Conservation (phyloP, 805 yeast genomes). For the Cyberlindnera japonica region DNA sequence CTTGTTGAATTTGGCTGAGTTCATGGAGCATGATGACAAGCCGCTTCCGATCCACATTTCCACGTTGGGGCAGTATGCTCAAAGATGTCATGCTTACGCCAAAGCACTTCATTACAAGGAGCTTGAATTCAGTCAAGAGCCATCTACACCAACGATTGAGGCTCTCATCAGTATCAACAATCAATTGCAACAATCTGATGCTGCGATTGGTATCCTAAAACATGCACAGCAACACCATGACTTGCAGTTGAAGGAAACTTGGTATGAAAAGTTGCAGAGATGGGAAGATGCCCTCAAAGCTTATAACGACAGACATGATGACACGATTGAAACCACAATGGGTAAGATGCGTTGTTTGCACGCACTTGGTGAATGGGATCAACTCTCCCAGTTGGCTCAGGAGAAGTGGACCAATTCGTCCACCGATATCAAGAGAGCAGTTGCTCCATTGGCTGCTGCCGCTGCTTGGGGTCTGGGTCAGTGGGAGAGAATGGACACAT, state of each 20-base stretch:
- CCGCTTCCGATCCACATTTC: slow-evolving; percentile 89
- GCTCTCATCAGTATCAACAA: slow-evolving; percentile 89
- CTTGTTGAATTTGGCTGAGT: slow-evolving; percentile 84
- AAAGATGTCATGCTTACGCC: slow-evolving; percentile 94
- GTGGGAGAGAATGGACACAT: slow-evolving; percentile 95
- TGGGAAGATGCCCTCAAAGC: slow-evolving; percentile 98
- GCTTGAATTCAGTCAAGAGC: slow-evolving; percentile 89
- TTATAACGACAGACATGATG: slow-evolving; percentile 73
- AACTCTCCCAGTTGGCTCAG: slow-evolving; percentile 77
- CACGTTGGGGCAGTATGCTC: slow-evolving; percentile 88
- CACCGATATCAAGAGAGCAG: slow-evolving; percentile 69
- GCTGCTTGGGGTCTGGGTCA: slow-evolving; percentile 98
- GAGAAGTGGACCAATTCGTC: slow-evolving; percentile 79
- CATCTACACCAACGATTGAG: slow-evolving; percentile 88
- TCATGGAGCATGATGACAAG: slow-evolving; percentile 96
- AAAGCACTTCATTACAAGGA: slow-evolving; percentile 96
- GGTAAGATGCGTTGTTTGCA: slow-evolving; percentile 98
- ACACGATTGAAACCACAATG: slow-evolving; percentile 84
- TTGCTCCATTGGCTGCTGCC: slow-evolving; percentile 97
- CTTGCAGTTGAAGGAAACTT: slow-evolving; percentile 88
- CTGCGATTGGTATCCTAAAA: slow-evolving; percentile 94
- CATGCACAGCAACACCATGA: slow-evolving; percentile 92
- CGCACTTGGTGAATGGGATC: slow-evolving; percentile 99
- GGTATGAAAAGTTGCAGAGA: slow-evolving; percentile 95
- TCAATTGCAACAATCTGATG: slow-evolving; percentile 93